A percentile compares a stretch with the other conserved stretches of the same genome.
Conservation (phyloP, 805 yeast species). For the Helenozyma rhizophorensis region DNA sequence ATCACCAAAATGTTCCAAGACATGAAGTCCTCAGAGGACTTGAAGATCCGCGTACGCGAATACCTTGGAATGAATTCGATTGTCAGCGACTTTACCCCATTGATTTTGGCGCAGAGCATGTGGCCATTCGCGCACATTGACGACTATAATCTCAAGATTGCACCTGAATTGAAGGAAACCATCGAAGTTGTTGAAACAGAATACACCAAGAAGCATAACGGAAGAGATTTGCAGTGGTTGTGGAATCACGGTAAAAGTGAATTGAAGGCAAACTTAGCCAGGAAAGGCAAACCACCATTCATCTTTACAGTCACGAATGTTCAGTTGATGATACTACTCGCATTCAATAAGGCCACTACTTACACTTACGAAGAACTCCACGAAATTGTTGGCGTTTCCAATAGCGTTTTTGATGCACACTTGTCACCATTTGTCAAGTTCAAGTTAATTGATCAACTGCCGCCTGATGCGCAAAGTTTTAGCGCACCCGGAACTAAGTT, state of each 20-base stretch:
- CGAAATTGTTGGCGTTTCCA: constrained; percentile 64
- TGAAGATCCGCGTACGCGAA: constrained; percentile 56
- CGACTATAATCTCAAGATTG: constrained; percentile 49
- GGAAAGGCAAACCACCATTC: constrained; percentile 78
- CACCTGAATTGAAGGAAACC: constrained; percentile 60
- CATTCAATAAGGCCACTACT: constrained; percentile 69
- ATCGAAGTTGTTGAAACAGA: constrained; percentile 63
- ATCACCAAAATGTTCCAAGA: constrained; percentile 96
- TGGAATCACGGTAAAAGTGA: constrained; percentile 95
- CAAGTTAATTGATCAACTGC: constrained; percentile 64
- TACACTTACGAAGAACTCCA: constrained; percentile 57
- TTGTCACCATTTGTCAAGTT: constrained; percentile 76
- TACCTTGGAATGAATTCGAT: constrained; percentile 22
- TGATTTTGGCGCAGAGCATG: constrained; percentile 80
- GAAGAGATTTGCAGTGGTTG: constrained; percentile 90
- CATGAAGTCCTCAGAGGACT: constrained; percentile 76
- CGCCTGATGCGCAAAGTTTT: constrained; percentile 54
- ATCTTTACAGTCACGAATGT: constrained; percentile 75
- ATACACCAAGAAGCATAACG: constrained; percentile 73
- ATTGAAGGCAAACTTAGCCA: constrained; percentile 76
- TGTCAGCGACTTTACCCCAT: constrained; percentile 61
- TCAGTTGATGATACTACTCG: constrained; percentile 81
- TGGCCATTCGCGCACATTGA: constrained; percentile 67
- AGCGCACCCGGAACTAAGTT: constrained; percentile 47
- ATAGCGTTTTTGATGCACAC: constrained; percentile 66